Percentiles rank a stretch among this genome's conserved stretches.
These are phyloP conservation scores for Macrophomina pseudophaseolina DNA, from an alignment of 2,329 filamentous ascomycete genomes.

Conservation along the genomic window DNA sequence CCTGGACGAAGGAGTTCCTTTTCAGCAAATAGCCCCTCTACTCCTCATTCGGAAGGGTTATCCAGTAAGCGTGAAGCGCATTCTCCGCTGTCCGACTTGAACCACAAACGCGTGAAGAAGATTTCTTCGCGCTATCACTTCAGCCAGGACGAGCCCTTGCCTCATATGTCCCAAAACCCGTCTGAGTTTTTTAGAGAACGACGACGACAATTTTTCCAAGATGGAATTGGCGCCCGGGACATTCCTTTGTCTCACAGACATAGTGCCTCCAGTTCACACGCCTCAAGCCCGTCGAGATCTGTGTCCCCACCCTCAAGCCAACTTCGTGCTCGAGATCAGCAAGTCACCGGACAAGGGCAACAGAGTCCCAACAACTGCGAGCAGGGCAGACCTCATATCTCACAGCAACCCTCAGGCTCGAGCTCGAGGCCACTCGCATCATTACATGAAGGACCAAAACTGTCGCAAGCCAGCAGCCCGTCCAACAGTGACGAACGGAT, in stretches of 20 bases:
- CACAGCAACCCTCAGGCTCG: not conserved
- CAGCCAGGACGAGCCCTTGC: slow-evolving; percentile 24
- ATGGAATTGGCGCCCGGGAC: not conserved
- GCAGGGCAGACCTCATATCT: not conserved
- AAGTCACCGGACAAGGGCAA: too few relatives aligned
- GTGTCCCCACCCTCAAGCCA: not conserved
- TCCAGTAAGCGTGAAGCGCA: not conserved
- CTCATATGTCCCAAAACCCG: slow-evolving; percentile 19
- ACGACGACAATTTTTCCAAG: slow-evolving; percentile 22
- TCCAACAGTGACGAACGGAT: not conserved
- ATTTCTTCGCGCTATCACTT: slow-evolving; percentile 14
- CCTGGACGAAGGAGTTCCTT: not conserved
- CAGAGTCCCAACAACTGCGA: not conserved
- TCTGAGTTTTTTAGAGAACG: not conserved
- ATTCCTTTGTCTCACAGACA: not conserved
- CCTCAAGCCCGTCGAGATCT: not conserved
- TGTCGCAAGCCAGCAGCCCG: slow-evolving; percentile 13
- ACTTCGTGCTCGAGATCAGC: not conserved
- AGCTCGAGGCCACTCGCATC: not conserved
- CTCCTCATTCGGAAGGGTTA: not conserved
- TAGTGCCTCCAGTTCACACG: slow-evolving; percentile 24
- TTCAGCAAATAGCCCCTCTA: not conserved
- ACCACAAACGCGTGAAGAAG: slow-evolving; percentile 13
- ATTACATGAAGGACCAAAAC: not conserved
- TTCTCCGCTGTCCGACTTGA: not conserved